phyloP scores from a whole-genome alignment of 2,329 filamentous ascomycete species.

The Dactylellina leptospora region DNA sequence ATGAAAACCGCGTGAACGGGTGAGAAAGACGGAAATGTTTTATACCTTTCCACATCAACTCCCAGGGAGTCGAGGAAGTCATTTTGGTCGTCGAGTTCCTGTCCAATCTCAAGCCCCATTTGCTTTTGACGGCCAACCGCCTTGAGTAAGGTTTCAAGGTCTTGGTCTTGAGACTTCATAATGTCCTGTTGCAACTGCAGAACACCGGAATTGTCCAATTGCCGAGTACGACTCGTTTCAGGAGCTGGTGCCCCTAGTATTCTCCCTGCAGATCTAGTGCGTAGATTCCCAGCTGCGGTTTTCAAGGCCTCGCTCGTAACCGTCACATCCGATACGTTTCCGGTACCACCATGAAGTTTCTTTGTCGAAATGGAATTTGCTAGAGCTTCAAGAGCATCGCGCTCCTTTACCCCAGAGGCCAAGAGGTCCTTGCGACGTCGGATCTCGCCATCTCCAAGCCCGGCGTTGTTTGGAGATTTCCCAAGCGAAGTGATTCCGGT shows the following conservation, averaged over 20 bases:
- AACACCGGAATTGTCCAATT: conserved; percentile 78
- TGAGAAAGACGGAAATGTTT: conserved; percentile 15
- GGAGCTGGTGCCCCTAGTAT: conserved; percentile 76
- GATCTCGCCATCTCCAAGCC: conserved; percentile 69
- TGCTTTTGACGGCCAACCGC: conserved; percentile 78
- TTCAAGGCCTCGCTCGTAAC: conserved; percentile 54
- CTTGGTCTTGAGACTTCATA: conserved; percentile 78
- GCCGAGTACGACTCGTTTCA: conserved; percentile 79
- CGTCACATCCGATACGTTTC: neutral
- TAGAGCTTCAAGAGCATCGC: conserved; percentile 77
- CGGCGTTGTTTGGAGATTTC: neutral
- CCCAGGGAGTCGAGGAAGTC: conserved; percentile 74
- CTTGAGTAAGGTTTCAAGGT: conserved; percentile 73
- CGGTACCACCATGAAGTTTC: conserved; percentile 61
- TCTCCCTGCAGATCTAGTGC: conserved; percentile 64
- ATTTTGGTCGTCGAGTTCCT: conserved; percentile 76
- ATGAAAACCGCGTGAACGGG: neutral
- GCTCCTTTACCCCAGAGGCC: conserved; percentile 74
- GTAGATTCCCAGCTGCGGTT: conserved; percentile 53
- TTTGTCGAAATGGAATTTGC: conserved; percentile 68
- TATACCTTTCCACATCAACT: conserved; percentile 69
- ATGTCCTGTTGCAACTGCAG: conserved; percentile 77
- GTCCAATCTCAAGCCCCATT: conserved; percentile 78
- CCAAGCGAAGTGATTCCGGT: conserved; percentile 16
- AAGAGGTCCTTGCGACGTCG: conserved; percentile 76